Conservation (phyloP, 345 rosid genomes). For the Camelina neglecta region DNA sequence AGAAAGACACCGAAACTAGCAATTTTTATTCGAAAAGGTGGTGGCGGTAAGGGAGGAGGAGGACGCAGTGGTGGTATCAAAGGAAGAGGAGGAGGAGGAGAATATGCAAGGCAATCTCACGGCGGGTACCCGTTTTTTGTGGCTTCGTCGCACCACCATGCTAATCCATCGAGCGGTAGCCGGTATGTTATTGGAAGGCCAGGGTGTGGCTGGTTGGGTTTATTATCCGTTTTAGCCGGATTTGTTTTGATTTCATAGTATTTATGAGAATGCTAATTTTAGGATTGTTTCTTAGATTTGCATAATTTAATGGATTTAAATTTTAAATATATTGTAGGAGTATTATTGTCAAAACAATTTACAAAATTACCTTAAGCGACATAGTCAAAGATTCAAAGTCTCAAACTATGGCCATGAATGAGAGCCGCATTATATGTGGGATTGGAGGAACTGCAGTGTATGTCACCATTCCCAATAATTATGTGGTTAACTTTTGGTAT, state of each 20-base stretch:
- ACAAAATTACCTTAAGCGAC: background rate
- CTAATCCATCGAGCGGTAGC: slow-evolving; percentile 1
- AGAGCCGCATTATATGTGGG: no score
- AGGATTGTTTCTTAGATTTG: background rate
- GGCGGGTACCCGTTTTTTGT: background rate
- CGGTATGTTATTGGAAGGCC: slow-evolving; percentile 12
- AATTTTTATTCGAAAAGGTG: slow-evolving; percentile 19
- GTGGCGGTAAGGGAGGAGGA: slow-evolving; percentile 6
- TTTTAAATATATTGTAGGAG: background rate
- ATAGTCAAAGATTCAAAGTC: background rate
- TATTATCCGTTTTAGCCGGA: background rate
- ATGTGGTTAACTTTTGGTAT: no score
- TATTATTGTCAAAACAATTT: background rate
- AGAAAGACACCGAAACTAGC: background rate
- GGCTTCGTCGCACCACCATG: background rate
- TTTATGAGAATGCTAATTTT: background rate
- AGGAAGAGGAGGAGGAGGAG: background rate
- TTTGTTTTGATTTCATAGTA: background rate
- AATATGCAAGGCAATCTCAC: slow-evolving; percentile 1
- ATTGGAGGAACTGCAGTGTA: no score
- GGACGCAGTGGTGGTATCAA: background rate
- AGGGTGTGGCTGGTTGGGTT: slow-evolving; percentile 20
- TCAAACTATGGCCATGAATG: background rate
- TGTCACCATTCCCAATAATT: no score
- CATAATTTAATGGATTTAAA: background rate